Conservation (phyloP, 2,329 filamentous ascomycete genomes). For the Calonectria pteridis region DNA sequence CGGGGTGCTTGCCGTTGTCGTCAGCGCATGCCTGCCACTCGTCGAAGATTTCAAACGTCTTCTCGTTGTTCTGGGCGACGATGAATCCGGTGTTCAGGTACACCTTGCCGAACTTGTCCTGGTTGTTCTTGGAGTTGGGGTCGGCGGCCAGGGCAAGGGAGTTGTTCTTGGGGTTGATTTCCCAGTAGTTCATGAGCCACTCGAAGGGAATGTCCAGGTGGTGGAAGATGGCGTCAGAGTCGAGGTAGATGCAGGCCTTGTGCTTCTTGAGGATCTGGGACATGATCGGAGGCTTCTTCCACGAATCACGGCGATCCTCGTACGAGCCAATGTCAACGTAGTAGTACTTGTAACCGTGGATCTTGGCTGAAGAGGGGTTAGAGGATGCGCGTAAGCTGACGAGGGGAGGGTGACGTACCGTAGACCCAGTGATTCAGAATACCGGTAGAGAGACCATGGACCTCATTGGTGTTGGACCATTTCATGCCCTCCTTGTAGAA, state of each 20-base stretch:
- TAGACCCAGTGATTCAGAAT: slow-evolving; percentile 61
- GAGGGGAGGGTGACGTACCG: slow-evolving; percentile 39
- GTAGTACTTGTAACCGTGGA: slow-evolving; percentile 63
- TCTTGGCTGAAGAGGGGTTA: slow-evolving; percentile 51
- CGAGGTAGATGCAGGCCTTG: slow-evolving; percentile 58
- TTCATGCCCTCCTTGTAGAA: slow-evolving; percentile 51
- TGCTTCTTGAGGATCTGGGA: slow-evolving; percentile 57
- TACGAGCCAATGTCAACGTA: slow-evolving; percentile 55
- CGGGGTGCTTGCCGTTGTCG: slow-evolving; percentile 53
- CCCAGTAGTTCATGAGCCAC: slow-evolving; percentile 63
- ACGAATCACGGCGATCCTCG: slow-evolving; percentile 58
- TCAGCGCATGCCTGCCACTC: slow-evolving; percentile 60
- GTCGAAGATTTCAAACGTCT: slow-evolving; percentile 61
- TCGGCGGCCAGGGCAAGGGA: slow-evolving; percentile 58
- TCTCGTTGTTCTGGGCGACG: slow-evolving; percentile 63
- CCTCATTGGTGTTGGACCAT: slow-evolving; percentile 49
- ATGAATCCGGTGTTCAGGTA: slow-evolving; percentile 68
- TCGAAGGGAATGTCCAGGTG: slow-evolving; percentile 59
- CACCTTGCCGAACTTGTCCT: slow-evolving; percentile 54
- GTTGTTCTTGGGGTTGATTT: slow-evolving; percentile 53
- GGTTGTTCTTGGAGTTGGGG: slow-evolving; percentile 53
- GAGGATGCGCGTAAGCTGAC: slow-evolving; percentile 15
- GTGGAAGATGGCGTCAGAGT: slow-evolving; percentile 60
- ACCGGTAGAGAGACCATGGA: slow-evolving; percentile 55
- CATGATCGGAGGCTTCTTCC: slow-evolving; percentile 60